Evolutionary conservation across 116 monocot species (phyloP).

Genomic region (Zostera marina): DNA sequence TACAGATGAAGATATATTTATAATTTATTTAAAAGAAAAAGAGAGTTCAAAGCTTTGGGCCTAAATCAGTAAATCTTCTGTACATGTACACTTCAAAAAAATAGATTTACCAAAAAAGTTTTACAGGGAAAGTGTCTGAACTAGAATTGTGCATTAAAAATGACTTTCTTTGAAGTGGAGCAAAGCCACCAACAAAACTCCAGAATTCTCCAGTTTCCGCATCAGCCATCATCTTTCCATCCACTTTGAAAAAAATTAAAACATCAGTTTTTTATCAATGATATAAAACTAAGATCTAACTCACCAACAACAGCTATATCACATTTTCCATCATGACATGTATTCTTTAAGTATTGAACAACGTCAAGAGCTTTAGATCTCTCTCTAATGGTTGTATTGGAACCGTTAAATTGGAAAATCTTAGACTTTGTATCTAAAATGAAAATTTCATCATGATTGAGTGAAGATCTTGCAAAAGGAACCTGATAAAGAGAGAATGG

Average conservation of each 20-base stretch:
- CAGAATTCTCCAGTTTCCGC: constrained; percentile 85
- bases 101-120: constrained; percentile 63
- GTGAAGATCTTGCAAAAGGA: constrained; percentile 75
- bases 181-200: constrained; percentile 87
- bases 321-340: constrained; percentile 90
- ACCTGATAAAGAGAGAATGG: constrained; percentile 17
- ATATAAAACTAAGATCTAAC: constrained; percentile 2
- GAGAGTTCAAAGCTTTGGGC: too few relatives aligned
- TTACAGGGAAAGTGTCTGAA: constrained; percentile 20
- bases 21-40: too few relatives aligned
- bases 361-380: constrained; percentile 98
- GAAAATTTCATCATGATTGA: constrained; percentile 94
- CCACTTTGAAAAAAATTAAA: constrained; percentile 27
- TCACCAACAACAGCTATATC: constrained; percentile 84
- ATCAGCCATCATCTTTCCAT: constrained; percentile 90
- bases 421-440: constrained; percentile 91
- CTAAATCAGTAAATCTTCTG: too few relatives aligned
- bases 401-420: constrained; percentile 98
- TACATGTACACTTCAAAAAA: too few relatives aligned
- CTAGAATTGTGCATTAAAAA: constrained; percentile 19
- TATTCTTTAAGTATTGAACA: constrained; percentile 91
- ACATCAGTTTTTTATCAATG: constrained; percentile 1
- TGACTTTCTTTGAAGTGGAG: constrained; percentile 66
- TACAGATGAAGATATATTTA: too few relatives aligned
- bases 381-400: constrained; percentile 91